phyloP scores from a whole-genome alignment of 768 basidiomycete species.

The Boletus vinaceobasis region DNA sequence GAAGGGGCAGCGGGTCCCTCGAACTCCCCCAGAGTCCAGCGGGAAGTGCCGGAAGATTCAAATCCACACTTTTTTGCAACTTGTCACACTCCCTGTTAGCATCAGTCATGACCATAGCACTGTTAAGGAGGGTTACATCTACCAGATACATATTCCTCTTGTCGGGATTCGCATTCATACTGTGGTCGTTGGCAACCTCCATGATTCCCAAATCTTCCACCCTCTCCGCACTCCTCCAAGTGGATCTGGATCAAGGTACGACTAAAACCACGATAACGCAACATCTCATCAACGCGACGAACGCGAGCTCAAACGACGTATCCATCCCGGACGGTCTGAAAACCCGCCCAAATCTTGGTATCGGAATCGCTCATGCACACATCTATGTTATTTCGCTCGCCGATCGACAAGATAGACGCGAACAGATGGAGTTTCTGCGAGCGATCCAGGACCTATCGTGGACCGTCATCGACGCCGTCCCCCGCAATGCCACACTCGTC shows the following conservation, averaged over 20 bases:
- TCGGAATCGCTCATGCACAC: conserved; percentile 38
- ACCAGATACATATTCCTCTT: conserved; percentile 23
- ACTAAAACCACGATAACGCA: neutral
- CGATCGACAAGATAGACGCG: conserved; percentile 49
- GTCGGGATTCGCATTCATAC: conserved; percentile 17
- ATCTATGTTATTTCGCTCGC: conserved; percentile 63
- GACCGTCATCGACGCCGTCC: conserved; percentile 51
- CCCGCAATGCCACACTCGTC: conserved; percentile 39
- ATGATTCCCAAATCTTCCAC: conserved; percentile 8
- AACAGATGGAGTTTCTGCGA: conserved; percentile 56
- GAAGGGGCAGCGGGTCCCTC: too few species aligned
- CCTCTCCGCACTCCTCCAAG: conserved; percentile 14
- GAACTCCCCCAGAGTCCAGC: too few species aligned
- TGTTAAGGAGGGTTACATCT: conserved; percentile 11
- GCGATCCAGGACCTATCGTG: conserved; percentile 45
- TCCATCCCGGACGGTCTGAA: neutral
- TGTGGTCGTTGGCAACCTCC: conserved; percentile 17
- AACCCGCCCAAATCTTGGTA: conserved; percentile 5
- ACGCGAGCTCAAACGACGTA: neutral
- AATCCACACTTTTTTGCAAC: too few species aligned
- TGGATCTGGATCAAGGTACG: conserved; percentile 10
- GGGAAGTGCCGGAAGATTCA: too few species aligned
- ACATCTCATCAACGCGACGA: neutral
- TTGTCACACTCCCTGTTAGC: too few species aligned
- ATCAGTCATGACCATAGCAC: conserved; percentile 4